Base-by-base conservation (phyloP, 768 basidiomycete species). In the Coprinopsis strossmayeri region DNA sequence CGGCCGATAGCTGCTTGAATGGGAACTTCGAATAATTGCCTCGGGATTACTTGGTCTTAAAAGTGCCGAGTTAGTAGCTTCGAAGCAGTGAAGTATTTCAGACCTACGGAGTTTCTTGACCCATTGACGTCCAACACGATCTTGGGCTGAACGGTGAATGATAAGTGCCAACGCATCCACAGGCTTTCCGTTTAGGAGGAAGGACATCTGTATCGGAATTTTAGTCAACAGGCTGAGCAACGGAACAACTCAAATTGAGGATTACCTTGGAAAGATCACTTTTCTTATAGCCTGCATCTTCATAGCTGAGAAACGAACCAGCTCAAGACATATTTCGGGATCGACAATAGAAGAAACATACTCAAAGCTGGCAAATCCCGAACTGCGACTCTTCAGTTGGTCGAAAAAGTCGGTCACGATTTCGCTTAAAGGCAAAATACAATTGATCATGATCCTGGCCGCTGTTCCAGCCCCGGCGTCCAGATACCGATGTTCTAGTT, bases 321-420 rank as follows among this genome's bases (percentile, higher is more conserved):
- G 32, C 37, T 24, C 40, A 26, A 34, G 35, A 45, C 34, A n/a
- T n/a, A 12, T n/a, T 11, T 26, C 27, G 13, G 25, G 23, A 25
- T 26, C n/a, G 28, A 2, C 28, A 45, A 46, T 18, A 5, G 12
- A 45, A 30, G 44, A 17, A 46, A 74, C 84, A 57, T 53, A 92
- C 88, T 93, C 91, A 62, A 94, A 94, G 61, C 87, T 91, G 15
- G 90, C 90, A 61, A 87, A 93, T 7, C 91, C 93, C 10, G 87
- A 92, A 59, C 87, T 90, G 45, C 91, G 79, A 59, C 91, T 86
- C 67, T 99, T 99, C 47, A 99, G 76, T 59, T 88, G 82, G 62
- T 94, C 89, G 62, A 96, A 98, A 64, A 99, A 98, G 65, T 92
- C 82, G 1, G 89, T 91, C 2, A 98, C 91, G 48, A 98, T 89